A percentile compares a stretch with the other conserved stretches of the same genome.
Conservation (phyloP, 2,329 filamentous ascomycete genomes). For the Stemphylium vesicarium region DNA sequence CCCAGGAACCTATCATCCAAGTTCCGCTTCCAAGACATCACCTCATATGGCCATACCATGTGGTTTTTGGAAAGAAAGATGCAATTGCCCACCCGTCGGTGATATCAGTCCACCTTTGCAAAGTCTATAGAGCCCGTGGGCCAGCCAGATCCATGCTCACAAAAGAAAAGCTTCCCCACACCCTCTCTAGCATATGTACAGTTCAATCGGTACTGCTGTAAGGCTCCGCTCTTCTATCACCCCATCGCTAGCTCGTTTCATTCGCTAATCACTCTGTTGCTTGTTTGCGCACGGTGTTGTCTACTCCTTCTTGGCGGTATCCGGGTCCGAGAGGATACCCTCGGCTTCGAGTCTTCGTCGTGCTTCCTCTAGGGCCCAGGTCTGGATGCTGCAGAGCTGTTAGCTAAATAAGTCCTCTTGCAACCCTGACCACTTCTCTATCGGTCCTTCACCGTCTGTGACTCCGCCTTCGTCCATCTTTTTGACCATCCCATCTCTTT, state of each 20-base stretch:
- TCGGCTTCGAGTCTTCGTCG: constrained; percentile 93
- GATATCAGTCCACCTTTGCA: background rate
- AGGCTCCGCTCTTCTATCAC: background rate
- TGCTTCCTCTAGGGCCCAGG: constrained; percentile 97
- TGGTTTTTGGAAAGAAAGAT: constrained; percentile 5
- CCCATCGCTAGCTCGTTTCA: background rate
- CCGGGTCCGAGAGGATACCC: constrained; percentile 85
- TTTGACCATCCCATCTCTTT: background rate
- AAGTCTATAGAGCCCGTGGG: constrained; percentile 15
- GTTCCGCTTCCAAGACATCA: background rate
- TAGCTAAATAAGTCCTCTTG: constrained; percentile 13
- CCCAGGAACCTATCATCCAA: background rate
- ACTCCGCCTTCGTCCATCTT: background rate
- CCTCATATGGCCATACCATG: background rate
- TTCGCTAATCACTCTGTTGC: background rate
- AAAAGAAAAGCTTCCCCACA: constrained; percentile 11
- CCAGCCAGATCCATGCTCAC: constrained; percentile 14
- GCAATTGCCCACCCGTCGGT: constrained; percentile 10
- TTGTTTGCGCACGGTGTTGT: background rate
- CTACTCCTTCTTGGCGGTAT: constrained; percentile 56
- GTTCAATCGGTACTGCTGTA: constrained; percentile 8
- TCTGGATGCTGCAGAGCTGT: constrained; percentile 79
- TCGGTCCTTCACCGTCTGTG: background rate
- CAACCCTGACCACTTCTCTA: background rate
- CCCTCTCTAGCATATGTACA: constrained; percentile 13